A percentile compares a stretch with the other conserved stretches of the same genome.
Conservation (phyloP, 768 basidiomycete species). For the Pisolithus orientalis region DNA sequence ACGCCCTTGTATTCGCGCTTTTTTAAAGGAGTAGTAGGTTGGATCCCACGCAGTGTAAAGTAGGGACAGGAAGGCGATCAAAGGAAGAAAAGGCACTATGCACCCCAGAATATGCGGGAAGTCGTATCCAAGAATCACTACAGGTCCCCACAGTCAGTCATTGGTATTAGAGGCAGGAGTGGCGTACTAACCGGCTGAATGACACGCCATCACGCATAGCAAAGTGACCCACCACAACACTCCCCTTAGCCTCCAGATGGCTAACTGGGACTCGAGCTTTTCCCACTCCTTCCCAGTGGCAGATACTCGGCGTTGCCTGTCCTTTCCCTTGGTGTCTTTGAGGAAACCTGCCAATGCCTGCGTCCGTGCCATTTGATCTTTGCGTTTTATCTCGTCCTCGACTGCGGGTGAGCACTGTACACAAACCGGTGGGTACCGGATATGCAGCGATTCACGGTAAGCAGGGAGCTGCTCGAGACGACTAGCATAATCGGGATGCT, state of each 20-base stretch:
- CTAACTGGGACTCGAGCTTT: constrained; percentile 42
- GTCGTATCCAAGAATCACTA: constrained; percentile 16
- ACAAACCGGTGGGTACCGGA: constrained; percentile 87
- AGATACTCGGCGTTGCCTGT: constrained; percentile 44
- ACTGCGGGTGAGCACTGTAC: constrained; percentile 67
- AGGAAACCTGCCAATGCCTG: constrained; percentile 70
- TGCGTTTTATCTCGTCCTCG: constrained; percentile 71
- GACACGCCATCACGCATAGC: constrained; percentile 34
- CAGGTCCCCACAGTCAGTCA: constrained; percentile 2
- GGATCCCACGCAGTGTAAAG: constrained; percentile 87
- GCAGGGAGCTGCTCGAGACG: constrained; percentile 59
- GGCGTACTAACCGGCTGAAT: constrained; percentile 39
- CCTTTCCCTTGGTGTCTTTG: constrained; percentile 60
- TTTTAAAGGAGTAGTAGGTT: constrained; percentile 56
- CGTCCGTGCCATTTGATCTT: constrained; percentile 77
- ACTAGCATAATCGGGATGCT: constrained; percentile 69
- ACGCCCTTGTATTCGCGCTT: constrained; percentile 63
- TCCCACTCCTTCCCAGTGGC: constrained; percentile 35
- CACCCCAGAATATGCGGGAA: constrained; percentile 14
- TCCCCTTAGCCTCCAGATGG: constrained; percentile 68
- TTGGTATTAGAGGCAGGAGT: neutral
- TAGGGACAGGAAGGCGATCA: constrained; percentile 51
- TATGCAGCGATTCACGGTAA: constrained; percentile 69
- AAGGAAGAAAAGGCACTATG: constrained; percentile 40
- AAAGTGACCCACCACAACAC: constrained; percentile 54